Evolutionary conservation across 2,329 filamentous ascomycete genomes (phyloP), one percentile per base, ranked within the genome.

Genomic region (Xylariaceae sp.): DNA sequence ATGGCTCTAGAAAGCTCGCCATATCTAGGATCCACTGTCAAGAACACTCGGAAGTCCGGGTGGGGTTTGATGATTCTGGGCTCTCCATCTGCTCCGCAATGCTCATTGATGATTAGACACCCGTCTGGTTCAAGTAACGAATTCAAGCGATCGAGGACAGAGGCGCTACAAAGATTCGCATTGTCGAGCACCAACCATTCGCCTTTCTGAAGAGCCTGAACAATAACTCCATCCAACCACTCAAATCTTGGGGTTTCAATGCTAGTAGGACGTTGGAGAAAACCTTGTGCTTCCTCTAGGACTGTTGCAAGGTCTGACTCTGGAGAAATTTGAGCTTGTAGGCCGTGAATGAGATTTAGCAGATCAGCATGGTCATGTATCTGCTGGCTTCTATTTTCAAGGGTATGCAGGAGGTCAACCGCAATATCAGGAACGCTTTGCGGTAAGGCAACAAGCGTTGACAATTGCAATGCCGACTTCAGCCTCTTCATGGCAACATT

Each of bases 161-260:
- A 96, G 21, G 94, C 89, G 68, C 90, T 97, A 77, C 96, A 99
- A 55, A 99, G 83, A 69, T 99, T 99, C 58, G 96, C 95, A 74
- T 99, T 97, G 74, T 99, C 95, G 19, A 99, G 85, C 9, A 99
- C 88, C 16, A 99, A 81, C 95, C 95, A 99, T 59, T 92, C 85
- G 12, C 95, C 95, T 65, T 88, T 81, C 69, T 96, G 84, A 9
- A 98, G 80, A 37, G 95, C 94, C 66, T 92, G 89, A 44, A 98
- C 89, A 39, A 99, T 87, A 44, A 96, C 85, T 55, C 96, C 95
- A 71, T 99, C 94, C 2, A 96, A 86, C 95, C 95, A 99, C 73
- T 96, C 92, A 70, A 99, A 99, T 2, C 89, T 88, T 19, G 92
- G 91, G 61, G 88, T 88, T 19, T 88, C 85, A 21, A 91, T 82